Base-by-base conservation (phyloP, 106 monocot species). In the Acorus gramineus region DNA sequence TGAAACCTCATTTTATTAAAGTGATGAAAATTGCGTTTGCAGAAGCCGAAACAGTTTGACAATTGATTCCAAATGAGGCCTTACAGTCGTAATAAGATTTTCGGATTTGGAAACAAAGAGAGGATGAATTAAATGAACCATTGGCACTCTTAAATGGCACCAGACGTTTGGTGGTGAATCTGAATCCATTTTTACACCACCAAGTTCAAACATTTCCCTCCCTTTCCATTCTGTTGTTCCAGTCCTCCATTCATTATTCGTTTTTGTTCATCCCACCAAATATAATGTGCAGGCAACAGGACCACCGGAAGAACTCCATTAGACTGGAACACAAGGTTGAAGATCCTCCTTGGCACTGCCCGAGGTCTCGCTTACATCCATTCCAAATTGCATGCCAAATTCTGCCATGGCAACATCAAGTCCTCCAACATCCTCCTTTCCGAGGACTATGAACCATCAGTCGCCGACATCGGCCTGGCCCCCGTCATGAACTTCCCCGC, bases 401-500 rank as follows among this genome's bases (percentile, higher is more conserved):
- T 95, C 53, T 69, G 67, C 52, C 95, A 95, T 73, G 95, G 95
- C 13, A 90, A 90, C 73, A 80, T 95, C 43, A 90, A 90, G 67
- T 77, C 95, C 43, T 74, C 76, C 3, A 94, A 94, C 12, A 42
- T 94, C 9, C 84, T 94, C 44, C 64, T 94, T 7, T 55, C 81
- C 2, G 63, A 67, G 4, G 75, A 86, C 5, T 69, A 71, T 4
- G 75, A 84, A 3, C 77, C 81, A 3, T 71, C 66, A 50, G 66
- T 86, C 65, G 73, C 82, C 4, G 89, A 86, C 28, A 72, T 79
- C 46, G 85, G 88, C 61, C 72, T 93, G 2, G 78, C 82, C 0
- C 55, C 80, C 3, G 69, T 93, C 7, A 83, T 82, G 80, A 79
- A 11, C 47, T 55, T 66, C 52, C 66, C 78, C 3, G 73, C 73